Base-by-base conservation (phyloP, 805 yeast species). In the Yarrowia alimentaria region DNA sequence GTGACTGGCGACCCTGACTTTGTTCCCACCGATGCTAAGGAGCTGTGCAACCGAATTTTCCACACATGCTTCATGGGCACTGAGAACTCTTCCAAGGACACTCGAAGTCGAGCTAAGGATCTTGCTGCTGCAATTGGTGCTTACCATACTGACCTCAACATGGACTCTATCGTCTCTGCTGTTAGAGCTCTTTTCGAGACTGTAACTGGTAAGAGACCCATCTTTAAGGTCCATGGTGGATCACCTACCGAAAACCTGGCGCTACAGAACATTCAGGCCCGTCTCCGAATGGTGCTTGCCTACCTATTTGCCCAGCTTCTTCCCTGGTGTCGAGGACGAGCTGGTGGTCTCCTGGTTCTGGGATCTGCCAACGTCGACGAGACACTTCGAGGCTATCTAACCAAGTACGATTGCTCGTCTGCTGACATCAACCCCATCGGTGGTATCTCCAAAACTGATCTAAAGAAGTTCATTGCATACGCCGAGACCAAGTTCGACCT, bases 391-490 rank as follows among this genome's bases (percentile, higher is more conserved):
- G 99, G 99, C 0, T 93, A 93, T 62, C 72, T 93, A 62, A 93
- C 99, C 8, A 93, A 93, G 64, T 93, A 93, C 67, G 99, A 93
- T 66, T 89, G 97, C 66, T 90, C 98, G 3, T 82, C 95, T 13
- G 99, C 99, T 1, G 99, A 93, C 69, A 79, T 93, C 54, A 93
- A 93, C 64, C 99, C 99, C 20, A 94, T 93, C 58, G 99, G 99
- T n/a, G 96, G 97, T 26, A 87, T 93, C 33, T 91, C 99, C 12
- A 93, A 93, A 64, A 88, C 89, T 0, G 99, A 94, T 63, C 71
- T 93, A 64, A 89, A 87, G 64, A 73, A 77, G 48, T 93, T 94
- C 61, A 93, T 93, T 48, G 78, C 73, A 2, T 93, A 88, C 78
- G 88, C 97, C 0, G 74, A 79, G 24, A 64, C 61, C 6, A 72